phyloP scores from a whole-genome alignment of 257 asterid genomes.

The Solanum appendiculatum region DNA sequence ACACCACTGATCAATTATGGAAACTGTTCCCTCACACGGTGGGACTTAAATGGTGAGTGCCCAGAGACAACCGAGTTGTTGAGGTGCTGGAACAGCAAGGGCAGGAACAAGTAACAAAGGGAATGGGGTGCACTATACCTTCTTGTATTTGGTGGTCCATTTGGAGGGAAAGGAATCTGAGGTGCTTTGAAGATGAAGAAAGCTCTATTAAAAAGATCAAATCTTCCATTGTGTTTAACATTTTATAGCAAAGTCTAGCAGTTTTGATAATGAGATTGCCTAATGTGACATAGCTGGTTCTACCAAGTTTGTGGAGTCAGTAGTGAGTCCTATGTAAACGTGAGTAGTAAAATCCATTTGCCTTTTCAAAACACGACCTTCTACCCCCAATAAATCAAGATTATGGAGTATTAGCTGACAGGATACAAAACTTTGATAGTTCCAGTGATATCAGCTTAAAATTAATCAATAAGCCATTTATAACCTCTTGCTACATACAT shows the following conservation, averaged over 20 bases:
- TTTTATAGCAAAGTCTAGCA: neutral
- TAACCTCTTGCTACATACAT: neutral
- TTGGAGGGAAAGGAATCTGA: neutral
- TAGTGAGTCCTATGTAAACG: neutral
- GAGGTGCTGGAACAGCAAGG: neutral
- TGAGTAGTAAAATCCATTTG: neutral
- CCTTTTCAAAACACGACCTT: neutral
- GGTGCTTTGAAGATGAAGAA: neutral
- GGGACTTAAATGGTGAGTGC: neutral
- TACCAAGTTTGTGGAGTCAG: neutral
- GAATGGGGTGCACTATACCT: neutral
- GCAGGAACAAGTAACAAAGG: neutral
- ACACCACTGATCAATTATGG: neutral
- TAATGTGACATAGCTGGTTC: neutral
- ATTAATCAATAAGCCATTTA: neutral
- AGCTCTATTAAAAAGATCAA: neutral
- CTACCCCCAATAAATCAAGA: neutral
- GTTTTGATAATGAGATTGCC: neutral
- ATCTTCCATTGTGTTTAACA: neutral
- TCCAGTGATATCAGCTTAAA: neutral
- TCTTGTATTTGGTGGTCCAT: neutral
- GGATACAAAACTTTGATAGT: neutral
- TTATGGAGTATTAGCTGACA: neutral
- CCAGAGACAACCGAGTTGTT: neutral
- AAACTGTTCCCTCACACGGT: neutral